Evolutionary conservation across 768 basidiomycete species (phyloP).

Genomic region (Macrolepiota fuliginosa): DNA sequence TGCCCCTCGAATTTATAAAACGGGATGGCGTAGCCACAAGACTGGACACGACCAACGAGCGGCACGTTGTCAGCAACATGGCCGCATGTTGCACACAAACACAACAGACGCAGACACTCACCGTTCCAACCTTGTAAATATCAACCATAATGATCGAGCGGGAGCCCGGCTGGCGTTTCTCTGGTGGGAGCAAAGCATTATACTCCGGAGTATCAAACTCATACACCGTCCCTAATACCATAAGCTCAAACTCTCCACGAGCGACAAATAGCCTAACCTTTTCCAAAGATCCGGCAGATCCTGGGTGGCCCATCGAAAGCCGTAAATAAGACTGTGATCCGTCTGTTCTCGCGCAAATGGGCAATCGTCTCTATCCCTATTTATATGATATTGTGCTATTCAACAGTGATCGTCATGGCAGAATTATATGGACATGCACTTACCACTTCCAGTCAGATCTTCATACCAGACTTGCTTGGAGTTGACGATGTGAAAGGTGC

Average conservation of each 20-base stretch:
- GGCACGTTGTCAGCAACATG: neutral
- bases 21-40: constrained; percentile 59
- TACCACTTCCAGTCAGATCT: constrained; percentile 63
- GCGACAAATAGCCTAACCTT: constrained; percentile 30
- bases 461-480: constrained; percentile 62
- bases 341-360: constrained; percentile 60
- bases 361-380: constrained; percentile 57
- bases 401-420: neutral
- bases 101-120: constrained; percentile 17
- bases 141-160: constrained; percentile 55
- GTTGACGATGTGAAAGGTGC: constrained; percentile 49
- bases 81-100: neutral
- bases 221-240: constrained; percentile 42
- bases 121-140: constrained; percentile 49
- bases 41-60: constrained; percentile 31
- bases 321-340: constrained; percentile 60
- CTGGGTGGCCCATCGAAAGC: constrained; percentile 60
- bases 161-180: constrained; percentile 48
- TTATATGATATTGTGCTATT: neutral
- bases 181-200: constrained; percentile 40
- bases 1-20: constrained; percentile 48
- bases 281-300: constrained; percentile 60
- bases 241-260: neutral
- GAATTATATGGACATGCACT: constrained; percentile 18
- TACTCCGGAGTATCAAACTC: constrained; percentile 61